Evolutionary conservation across 1,139 yeast species (phyloP).

Genomic region (Pichia norvegensis): DNA sequence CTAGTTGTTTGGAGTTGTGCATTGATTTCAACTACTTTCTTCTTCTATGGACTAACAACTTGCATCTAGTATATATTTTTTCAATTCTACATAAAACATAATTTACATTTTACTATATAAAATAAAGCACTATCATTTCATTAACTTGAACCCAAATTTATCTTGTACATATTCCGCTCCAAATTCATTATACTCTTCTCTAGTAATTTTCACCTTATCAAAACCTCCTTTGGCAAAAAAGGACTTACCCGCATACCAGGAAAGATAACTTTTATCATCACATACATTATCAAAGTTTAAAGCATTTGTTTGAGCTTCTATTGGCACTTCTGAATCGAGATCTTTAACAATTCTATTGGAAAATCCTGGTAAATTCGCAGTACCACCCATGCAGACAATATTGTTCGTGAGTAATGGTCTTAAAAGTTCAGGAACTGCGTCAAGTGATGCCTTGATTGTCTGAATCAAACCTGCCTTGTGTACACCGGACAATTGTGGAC

Average conservation of each 20-base stretch:
- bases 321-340: slow-evolving; percentile 57
- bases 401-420: slow-evolving; percentile 76
- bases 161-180: slow-evolving; percentile 77
- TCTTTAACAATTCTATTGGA: slow-evolving; percentile 51
- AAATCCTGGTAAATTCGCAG: slow-evolving; percentile 63
- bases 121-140: neutral
- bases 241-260: slow-evolving; percentile 50
- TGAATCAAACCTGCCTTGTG: slow-evolving; percentile 67
- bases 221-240: slow-evolving; percentile 48
- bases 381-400: slow-evolving; percentile 78
- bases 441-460: slow-evolving; percentile 62
- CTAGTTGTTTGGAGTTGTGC: slow-evolving; percentile 23
- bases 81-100: neutral
- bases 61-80: neutral
- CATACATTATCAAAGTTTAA: slow-evolving; percentile 14
- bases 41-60: slow-evolving; percentile 10
- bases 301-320: slow-evolving; percentile 32
- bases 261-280: slow-evolving; percentile 28
- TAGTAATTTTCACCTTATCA: slow-evolving; percentile 52
- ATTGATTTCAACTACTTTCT: slow-evolving; percentile 9
- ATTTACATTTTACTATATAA: neutral
- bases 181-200: slow-evolving; percentile 76
- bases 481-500: slow-evolving; percentile 78
- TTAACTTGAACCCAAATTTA: slow-evolving; percentile 55
- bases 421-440: slow-evolving; percentile 63